Evolutionary conservation across 2,329 filamentous ascomycete genomes (phyloP).

Genomic region (Fulvia fulva): DNA sequence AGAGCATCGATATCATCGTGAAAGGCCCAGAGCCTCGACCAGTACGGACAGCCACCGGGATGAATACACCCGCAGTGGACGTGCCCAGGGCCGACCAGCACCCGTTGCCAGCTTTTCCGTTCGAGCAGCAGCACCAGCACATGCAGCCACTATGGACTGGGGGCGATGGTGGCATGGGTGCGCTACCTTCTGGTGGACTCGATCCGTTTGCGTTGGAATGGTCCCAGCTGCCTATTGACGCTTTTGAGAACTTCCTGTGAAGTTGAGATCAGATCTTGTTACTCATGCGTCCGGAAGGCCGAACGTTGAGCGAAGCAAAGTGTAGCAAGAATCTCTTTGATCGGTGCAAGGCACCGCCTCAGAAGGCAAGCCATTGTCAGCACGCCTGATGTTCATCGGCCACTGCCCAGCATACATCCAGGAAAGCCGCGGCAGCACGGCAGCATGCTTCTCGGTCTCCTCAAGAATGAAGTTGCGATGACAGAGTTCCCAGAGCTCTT

Average conservation of each 20-base stretch:
- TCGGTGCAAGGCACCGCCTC: background rate
- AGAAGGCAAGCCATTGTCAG: background rate
- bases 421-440: background rate
- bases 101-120: slow-evolving; percentile 7
- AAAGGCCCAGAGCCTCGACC: slow-evolving; percentile 5
- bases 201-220: slow-evolving; percentile 11
- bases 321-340: background rate
- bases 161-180: background rate
- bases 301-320: background rate
- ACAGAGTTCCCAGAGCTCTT: slow-evolving; percentile 2
- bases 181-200: slow-evolving; percentile 6
- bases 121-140: background rate
- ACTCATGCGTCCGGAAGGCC: background rate
- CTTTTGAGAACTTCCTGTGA: background rate
- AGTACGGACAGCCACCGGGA: background rate
- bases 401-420: slow-evolving; percentile 1
- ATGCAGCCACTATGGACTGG: background rate
- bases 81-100: background rate
- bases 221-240: slow-evolving; percentile 7
- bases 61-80: background rate
- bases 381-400: background rate
- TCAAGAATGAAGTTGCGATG: slow-evolving; percentile 2
- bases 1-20: slow-evolving; percentile 33
- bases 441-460: background rate
- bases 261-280: background rate